Evolutionary conservation across 176 grass and related monocot species (phyloP), one percentile per base, ranked within the genome.

Genomic region (Bothriochloa decipiens): DNA sequence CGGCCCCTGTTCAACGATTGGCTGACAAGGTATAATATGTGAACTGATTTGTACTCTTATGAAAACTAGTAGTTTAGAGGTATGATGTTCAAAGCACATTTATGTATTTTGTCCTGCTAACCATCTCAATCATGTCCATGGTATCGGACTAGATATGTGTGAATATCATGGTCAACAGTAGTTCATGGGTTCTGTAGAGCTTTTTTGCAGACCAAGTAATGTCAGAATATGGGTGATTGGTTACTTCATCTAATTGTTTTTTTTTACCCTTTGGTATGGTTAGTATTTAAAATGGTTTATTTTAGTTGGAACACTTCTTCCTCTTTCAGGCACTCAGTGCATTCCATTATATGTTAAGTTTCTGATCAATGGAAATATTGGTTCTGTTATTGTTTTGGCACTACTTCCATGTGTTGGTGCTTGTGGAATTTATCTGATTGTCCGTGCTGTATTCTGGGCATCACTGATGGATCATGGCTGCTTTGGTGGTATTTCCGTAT

Each of bases 1-100:
- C 93, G 79, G 96, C 96, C 22, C 96, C 89, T 82, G 93, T 98
- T 77, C 96, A 98, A 79, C 88, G 93, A 45, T 87, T 98, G 72
- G 96, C 96, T 81, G 96, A 98, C 85, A 95, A 93, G 96, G 96
- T 98, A 76, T 76, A 69, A 43, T 83, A 65, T 74, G 16, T 61
- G 71, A 70, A 71, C 57, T 60, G 67, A 66, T 32, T 74, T 15
- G 13, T 71, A 8, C 65, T 82, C 15, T 65, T 64, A n/a, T 6
- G 28, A 78, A 43, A 49, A 57, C 41, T 64, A 89, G 3, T 65
- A 42, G 7, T 73, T 55, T 60, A 45, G 9, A 75, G 33, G n/a
- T 72, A 66, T 65, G 65, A 57, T 55, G 45, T 50, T 77, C 53
- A 18, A 77, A 77, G 32, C 36, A 28, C 11, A 80, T 33, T 43